These are phyloP conservation scores for Ceratobasidium sp. DNA, from an alignment of 1,284 basidiomycete species.

Conservation along the genomic window DNA sequence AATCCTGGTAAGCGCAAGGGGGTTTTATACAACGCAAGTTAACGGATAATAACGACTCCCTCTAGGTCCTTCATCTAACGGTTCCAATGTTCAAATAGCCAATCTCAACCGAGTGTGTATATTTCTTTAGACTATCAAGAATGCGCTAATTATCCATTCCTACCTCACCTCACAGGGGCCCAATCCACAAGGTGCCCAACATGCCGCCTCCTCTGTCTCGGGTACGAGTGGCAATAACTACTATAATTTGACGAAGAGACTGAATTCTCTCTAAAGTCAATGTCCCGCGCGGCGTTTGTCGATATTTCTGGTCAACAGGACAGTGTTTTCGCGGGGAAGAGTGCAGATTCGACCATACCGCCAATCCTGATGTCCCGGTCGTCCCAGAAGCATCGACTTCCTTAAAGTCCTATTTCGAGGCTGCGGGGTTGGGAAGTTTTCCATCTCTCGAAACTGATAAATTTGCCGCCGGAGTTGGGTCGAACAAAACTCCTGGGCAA, in stretches of 20 bases:
- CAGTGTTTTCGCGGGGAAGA: slow-evolving; percentile 65
- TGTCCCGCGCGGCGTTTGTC: slow-evolving; percentile 65
- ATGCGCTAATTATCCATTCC: no score
- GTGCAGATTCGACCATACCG: slow-evolving; percentile 65
- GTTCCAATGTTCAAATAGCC: not conserved
- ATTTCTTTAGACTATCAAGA: no score
- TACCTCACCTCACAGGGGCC: no score
- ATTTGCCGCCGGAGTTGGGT: slow-evolving; percentile 56
- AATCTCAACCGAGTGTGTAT: no score
- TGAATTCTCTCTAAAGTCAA: slow-evolving; percentile 25
- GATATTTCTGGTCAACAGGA: slow-evolving; percentile 68
- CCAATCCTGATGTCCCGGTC: slow-evolving; percentile 49
- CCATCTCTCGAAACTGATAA: slow-evolving; percentile 62
- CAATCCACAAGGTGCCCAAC: no score
- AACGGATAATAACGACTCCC: not conserved
- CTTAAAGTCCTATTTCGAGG: slow-evolving; percentile 17
- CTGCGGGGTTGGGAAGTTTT: slow-evolving; percentile 52
- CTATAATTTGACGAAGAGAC: not conserved
- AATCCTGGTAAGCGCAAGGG: not conserved
- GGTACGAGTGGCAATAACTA: not conserved
- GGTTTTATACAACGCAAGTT: not conserved
- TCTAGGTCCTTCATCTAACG: not conserved
- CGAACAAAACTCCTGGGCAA: slow-evolving; percentile 63
- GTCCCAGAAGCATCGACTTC: slow-evolving; percentile 8
- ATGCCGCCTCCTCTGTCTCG: not conserved